Evolutionary conservation across 257 asterid species (phyloP), one percentile per base, ranked within the genome.

Genomic region (Plantago ovata): DNA sequence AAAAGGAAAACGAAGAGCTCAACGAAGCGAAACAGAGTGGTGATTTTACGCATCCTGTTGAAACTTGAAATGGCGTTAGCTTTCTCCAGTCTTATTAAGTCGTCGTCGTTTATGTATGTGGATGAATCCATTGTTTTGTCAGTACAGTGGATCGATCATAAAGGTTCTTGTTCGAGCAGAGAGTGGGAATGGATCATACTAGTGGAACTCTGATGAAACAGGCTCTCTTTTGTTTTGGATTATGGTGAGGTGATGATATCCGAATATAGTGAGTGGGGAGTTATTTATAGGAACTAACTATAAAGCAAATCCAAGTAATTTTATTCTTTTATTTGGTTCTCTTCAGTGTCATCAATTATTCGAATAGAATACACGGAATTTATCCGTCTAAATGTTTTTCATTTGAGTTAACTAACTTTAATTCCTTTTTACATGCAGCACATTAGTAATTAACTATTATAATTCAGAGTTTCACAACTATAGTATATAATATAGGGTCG

Each of bases 51-150:
- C 33, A 56, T 44, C 43, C 53, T 63, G 14, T 54, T 60, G 61
- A 59, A 61, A 60, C 63, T 74, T 3, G 58, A 18, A 10, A 53
- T 46, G 23, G 74, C 73, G 38, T 68, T 74, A 10, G 77, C 72
- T 68, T 79, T 82, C 81, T 79, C 82, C 10, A 33, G 2, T 53
- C 28, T 72, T 13, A 77, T 8, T 4, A 8, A 3, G 36, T 28
- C 36, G 4, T 28, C 36, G 4, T 28, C 56, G 71, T 72, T 75
- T 13, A 72, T 63, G 42, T 71, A 47, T 23, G 53, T 62, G 70
- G 50, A 64, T 13, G 84, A 62, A 38, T 76, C 82, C 86, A 87
- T 84, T 28, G 64, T 13, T 49, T 48, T 45, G 23, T 15, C 24
- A 19, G 24, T 18, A 19, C 15, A 3, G 7, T 15, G 11, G 22